Base-by-base conservation (phyloP, 2,329 filamentous ascomycete species). In the Talaromyces sp. region DNA sequence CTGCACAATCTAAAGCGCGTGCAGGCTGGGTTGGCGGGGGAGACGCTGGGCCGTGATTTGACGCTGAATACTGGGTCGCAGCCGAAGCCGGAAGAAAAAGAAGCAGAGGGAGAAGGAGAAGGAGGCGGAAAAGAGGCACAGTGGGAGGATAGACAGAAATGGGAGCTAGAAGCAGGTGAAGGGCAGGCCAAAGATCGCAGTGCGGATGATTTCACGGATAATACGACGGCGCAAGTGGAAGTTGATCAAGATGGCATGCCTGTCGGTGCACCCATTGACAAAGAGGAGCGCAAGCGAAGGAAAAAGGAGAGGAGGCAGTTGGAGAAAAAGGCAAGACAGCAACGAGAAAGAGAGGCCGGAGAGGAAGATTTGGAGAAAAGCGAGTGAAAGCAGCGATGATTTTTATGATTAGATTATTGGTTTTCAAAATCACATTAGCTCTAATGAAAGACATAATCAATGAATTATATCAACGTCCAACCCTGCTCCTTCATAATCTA, bases 301-400 rank as follows among this genome's bases (percentile, higher is more conserved):
- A 86, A 86, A 78, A 84, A 83, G 70, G 78, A 80, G 68, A 77
- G 80, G 67, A 75, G 76, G 60, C 73, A 77, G 66, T 78, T 78
- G 55, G 73, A 80, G 69, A 73, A 72, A 64, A 75, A 72, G 72
- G 70, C 72, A 31, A 74, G 54, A 26, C 27, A 14, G 31, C 43
- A 59, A 51, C 60, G 71, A 65, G 68, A 71, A 14, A 70, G 62
- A 58, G 66, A 69, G 19, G 56, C 60, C 31, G 60, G 54, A 14
- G 57, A 62, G 32, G 60, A 62, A 19, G 57, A 62, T 26, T 46
- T 55, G 60, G 60, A 59, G 51, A 59, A 43, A 53, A 54, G 54
- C 46, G 57, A 62, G 55, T 38, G 27, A 14, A 53, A 58, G 27
- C 5, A 17, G 27, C 5, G n/a, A 55, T 24, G 43, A 5, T 24